Evolutionary conservation across 108 stramenopile genomes (phyloP), one percentile per base, ranked within the genome.

Genomic region (Nitzschia sp.): DNA sequence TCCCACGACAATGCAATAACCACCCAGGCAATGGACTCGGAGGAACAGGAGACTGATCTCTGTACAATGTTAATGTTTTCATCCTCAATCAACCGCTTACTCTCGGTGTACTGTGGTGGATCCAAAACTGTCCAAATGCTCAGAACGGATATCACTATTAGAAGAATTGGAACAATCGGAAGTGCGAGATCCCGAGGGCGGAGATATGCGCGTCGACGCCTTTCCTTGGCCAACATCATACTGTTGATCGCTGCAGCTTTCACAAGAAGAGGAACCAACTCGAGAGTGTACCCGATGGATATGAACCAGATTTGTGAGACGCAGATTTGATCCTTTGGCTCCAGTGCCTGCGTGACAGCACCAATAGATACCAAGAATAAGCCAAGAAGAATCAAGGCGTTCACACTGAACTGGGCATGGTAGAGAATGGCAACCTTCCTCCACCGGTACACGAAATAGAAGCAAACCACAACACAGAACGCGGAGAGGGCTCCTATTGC

Each of bases 111-210:
- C 26, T 30, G 2, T 1, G 74, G 74, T 22, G 67, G 30, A 55
- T 75, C 74, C 36, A 75, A 1, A 21, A 53, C 17, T 11, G 74
- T 75, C 67, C 67, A 69, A 25, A 59, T 11, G 2, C 31, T 9
- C 2, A 75, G 38, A 64, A 58, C 72, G 45, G 74, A 35, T 2
- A 45, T 44, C 41, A 68, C 72, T 16, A 69, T 3, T 8, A 45
- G 19, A n/a, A 58, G 59, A 21, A 65, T 15, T 1, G 21, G 44
- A 45, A 55, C 60, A 2, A 63, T 54, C 28, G 34, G 55, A 16
- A 21, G 4, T n/a, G 50, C 46, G 25, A 79, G 27, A 1, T 53
- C 21, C 25, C 56, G 58, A n/a, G 68, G 13, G 33, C 68, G 59
- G 32, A 64, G 13, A 3, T 31, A 8, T 0, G 54, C 66, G 1